Conservation (phyloP, 345 rosid species). For the Cardamine occulta region DNA sequence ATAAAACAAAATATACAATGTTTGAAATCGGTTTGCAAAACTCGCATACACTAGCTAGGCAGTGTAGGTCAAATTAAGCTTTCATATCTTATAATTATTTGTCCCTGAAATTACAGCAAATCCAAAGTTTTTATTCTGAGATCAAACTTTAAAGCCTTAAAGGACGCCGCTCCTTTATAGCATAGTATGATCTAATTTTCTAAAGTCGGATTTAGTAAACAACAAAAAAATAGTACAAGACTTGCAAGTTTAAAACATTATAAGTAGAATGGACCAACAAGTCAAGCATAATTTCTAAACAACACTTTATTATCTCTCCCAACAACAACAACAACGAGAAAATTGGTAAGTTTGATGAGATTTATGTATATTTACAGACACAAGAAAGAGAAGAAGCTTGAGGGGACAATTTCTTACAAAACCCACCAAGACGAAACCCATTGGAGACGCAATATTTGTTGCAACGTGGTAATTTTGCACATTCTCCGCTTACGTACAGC, state of each 20-base stretch:
- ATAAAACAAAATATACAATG: no score
- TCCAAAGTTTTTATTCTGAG: neutral
- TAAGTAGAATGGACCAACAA: slow-evolving; percentile 4
- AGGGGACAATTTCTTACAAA: slow-evolving; percentile 41
- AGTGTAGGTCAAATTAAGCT: no score
- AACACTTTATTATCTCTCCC: slow-evolving; percentile 19
- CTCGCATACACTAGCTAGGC: no score
- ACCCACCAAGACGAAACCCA: slow-evolving; percentile 44
- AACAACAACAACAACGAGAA: slow-evolving; percentile 20
- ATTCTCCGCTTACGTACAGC: slow-evolving; percentile 39
- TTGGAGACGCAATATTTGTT: slow-evolving; percentile 38
- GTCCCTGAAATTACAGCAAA: neutral
- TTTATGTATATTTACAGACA: slow-evolving; percentile 38
- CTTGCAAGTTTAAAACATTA: slow-evolving; percentile 5
- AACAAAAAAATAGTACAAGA: neutral
- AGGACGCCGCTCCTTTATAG: neutral
- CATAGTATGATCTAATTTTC: neutral
- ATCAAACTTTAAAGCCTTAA: neutral
- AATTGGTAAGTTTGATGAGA: neutral
- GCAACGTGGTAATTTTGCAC: slow-evolving; percentile 35
- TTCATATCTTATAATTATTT: no score
- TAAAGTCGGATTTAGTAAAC: neutral
- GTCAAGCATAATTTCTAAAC: neutral
- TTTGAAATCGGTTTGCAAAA: no score
- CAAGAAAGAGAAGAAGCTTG: slow-evolving; percentile 37